Evolutionary conservation across 495 filamentous ascomycete species (phyloP).

Genomic region (Trichoderma virens): DNA sequence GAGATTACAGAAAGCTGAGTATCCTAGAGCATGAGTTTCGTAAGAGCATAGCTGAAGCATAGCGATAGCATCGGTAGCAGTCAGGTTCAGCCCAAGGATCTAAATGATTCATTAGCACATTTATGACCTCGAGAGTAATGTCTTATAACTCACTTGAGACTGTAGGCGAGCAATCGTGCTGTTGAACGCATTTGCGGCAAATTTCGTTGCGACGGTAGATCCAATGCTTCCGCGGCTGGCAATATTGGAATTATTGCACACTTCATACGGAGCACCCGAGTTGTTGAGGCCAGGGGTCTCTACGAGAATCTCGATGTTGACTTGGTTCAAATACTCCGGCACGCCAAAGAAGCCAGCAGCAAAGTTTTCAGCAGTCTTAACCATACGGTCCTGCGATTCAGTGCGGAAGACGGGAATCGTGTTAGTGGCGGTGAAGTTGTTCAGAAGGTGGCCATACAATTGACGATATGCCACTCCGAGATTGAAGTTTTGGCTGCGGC

Average conservation of each 20-base stretch:
- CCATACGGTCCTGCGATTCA: constrained; percentile 28
- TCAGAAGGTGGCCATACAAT: constrained; percentile 36
- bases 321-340: constrained; percentile 27
- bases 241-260: constrained; percentile 28
- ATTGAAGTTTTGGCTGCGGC: constrained; percentile 25
- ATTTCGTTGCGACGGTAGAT: constrained; percentile 18
- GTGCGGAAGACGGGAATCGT: constrained; percentile 31
- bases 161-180: constrained; percentile 21
- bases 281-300: constrained; percentile 23
- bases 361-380: constrained; percentile 34
- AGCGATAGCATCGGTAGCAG: constrained; percentile 15
- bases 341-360: constrained; percentile 34
- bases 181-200: constrained; percentile 20
- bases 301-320: constrained; percentile 28
- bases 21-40: constrained; percentile 22
- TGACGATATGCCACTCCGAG: constrained; percentile 34
- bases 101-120: constrained; percentile 10
- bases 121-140: neutral
- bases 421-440: constrained; percentile 28
- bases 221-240: constrained; percentile 22
- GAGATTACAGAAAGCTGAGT: constrained; percentile 24
- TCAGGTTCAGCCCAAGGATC: constrained; percentile 23
- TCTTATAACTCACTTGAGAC: constrained; percentile 18
- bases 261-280: constrained; percentile 23
- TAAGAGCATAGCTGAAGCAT: constrained; percentile 27